Evolutionary conservation across 306 rosid genomes (phyloP).

Genomic region (Dryas octopetala): DNA sequence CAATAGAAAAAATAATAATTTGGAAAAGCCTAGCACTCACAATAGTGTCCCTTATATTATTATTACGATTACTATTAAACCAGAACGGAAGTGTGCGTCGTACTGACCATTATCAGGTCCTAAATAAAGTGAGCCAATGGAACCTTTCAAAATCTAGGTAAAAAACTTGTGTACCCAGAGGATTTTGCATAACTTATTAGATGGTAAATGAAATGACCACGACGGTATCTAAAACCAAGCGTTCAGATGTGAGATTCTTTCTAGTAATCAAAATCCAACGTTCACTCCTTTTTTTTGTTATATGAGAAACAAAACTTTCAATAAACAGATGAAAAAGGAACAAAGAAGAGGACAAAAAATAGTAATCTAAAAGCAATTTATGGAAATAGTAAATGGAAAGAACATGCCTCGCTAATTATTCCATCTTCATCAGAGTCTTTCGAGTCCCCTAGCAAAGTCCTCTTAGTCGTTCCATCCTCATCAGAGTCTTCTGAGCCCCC

Average conservation of each 20-base stretch:
- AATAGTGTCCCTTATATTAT: too few species aligned
- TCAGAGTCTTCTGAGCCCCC: conserved; percentile 57
- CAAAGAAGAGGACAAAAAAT: not conserved
- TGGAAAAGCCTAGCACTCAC: too few species aligned
- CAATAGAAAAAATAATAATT: too few species aligned
- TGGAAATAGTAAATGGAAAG: conserved; percentile 15
- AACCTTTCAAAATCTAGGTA: not conserved
- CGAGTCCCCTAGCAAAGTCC: conserved; percentile 65
- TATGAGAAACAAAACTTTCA: too few species aligned
- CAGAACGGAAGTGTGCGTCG: too few species aligned
- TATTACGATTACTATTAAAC: too few species aligned
- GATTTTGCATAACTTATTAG: not conserved
- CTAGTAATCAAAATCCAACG: not conserved
- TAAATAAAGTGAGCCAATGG: not conserved
- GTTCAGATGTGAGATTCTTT: not conserved
- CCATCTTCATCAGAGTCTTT: conserved; percentile 53
- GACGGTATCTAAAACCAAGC: not conserved
- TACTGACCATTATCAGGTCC: not conserved
- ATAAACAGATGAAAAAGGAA: too few species aligned
- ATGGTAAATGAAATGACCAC: not conserved
- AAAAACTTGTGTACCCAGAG: not conserved
- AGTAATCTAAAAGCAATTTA: conserved; percentile 14
- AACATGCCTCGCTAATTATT: conserved; percentile 51
- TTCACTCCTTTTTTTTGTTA: not conserved
- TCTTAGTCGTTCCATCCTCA: conserved; percentile 43